Conservation (phyloP, 768 basidiomycete genomes). For the Suillus subalutaceus region DNA sequence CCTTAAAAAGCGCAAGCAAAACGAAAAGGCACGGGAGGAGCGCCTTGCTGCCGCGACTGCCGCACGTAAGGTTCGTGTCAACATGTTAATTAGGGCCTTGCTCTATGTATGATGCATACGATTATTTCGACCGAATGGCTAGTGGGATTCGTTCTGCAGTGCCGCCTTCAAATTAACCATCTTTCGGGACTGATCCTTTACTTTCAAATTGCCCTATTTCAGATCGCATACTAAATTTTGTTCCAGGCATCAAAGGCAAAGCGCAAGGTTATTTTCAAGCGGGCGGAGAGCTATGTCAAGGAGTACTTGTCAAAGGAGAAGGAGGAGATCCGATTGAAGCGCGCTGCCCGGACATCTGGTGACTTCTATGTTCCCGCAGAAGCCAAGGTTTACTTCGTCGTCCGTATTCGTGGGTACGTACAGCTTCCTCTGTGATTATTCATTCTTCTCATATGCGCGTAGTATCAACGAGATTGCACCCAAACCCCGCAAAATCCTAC, state of each 20-base stretch:
- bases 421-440: conserved; percentile 14
- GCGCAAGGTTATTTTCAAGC: conserved; percentile 98
- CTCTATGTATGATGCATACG: conserved; percentile 79
- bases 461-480: conserved; percentile 99
- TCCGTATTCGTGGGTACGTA: conserved; percentile 94
- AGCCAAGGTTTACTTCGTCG: conserved; percentile 96
- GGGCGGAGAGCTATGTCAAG: conserved; percentile 97
- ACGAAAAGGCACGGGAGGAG: conserved; percentile 94
- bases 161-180: conserved; percentile 86
- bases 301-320: conserved; percentile 91
- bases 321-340: conserved; percentile 95
- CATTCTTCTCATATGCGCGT: conserved; percentile 8
- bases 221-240: conserved; percentile 13
- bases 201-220: background rate
- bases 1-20: conserved; percentile 99
- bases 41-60: conserved; percentile 80
- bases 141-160: conserved; percentile 59
- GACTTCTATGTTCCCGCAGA: conserved; percentile 98
- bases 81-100: conserved; percentile 15
- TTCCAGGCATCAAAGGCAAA: conserved; percentile 83
- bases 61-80: conserved; percentile 81
- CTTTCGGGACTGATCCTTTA: conserved; percentile 68
- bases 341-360: conserved; percentile 86
- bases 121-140: conserved; percentile 74
- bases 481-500: conserved; percentile 98